Conservation (phyloP, 192 early-diverging fungal species). For the Mortierella alpina region DNA sequence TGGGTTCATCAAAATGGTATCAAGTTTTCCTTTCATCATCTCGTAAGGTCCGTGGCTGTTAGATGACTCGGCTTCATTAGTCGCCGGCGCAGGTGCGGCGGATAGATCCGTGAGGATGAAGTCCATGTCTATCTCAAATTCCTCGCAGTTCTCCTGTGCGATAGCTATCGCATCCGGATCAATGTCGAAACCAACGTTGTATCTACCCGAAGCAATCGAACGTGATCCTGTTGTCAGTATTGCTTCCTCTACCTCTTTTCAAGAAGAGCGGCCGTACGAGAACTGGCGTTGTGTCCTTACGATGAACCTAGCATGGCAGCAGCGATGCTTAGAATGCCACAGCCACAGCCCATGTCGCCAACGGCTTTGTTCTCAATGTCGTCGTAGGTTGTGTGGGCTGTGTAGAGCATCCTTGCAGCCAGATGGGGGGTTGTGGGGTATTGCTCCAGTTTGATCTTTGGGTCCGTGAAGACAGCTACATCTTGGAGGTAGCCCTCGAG, state of each 20-base stretch:
- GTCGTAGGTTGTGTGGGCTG: slow-evolving; percentile 74
- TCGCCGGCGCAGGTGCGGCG: slow-evolving; percentile 24
- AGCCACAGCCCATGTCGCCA: slow-evolving; percentile 82
- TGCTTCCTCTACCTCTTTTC: neutral
- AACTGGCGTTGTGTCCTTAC: slow-evolving; percentile 1
- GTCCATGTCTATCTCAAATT: slow-evolving; percentile 71
- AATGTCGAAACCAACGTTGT: slow-evolving; percentile 74
- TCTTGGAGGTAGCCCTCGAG: slow-evolving; percentile 74
- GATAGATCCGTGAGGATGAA: slow-evolving; percentile 69
- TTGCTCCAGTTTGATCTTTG: slow-evolving; percentile 83
- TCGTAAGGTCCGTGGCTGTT: slow-evolving; percentile 39
- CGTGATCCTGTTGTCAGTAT: neutral
- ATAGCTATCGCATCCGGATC: slow-evolving; percentile 77
- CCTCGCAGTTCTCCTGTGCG: slow-evolving; percentile 74
- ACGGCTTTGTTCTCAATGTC: slow-evolving; percentile 79
- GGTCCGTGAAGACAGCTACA: slow-evolving; percentile 70
- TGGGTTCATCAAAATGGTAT: slow-evolving; percentile 87
- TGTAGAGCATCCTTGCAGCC: slow-evolving; percentile 81
- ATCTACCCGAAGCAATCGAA: slow-evolving; percentile 25
- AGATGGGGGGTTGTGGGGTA: slow-evolving; percentile 83
- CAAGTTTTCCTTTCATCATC: slow-evolving; percentile 64
- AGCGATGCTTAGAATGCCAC: slow-evolving; percentile 73
- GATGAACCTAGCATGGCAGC: slow-evolving; percentile 23
- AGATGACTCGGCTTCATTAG: slow-evolving; percentile 7
- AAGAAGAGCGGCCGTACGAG: neutral